Evolutionary conservation across 1,284 basidiomycete genomes (phyloP).

Genomic region (Mycena sp.): DNA sequence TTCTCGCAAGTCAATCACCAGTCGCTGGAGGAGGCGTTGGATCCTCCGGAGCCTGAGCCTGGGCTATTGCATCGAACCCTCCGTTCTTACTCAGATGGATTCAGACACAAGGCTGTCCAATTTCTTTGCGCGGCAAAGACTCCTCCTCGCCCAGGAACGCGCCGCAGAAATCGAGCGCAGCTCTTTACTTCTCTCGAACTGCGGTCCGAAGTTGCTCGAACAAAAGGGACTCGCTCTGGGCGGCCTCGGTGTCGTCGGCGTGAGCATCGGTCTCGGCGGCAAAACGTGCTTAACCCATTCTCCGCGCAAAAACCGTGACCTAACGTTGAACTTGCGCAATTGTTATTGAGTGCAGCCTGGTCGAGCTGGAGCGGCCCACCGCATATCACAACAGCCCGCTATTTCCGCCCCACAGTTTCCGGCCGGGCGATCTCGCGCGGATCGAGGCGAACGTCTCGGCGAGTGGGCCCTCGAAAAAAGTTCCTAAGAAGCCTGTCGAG

Average conservation of each 20-base stretch:
- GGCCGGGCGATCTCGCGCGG: slow-evolving; percentile 85
- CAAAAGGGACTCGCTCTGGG: slow-evolving; percentile 86
- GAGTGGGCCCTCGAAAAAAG: slow-evolving; percentile 51
- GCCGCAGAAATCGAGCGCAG: slow-evolving; percentile 86
- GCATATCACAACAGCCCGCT: slow-evolving; percentile 78
- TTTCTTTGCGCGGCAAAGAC: slow-evolving; percentile 79
- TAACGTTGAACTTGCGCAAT: slow-evolving; percentile 16
- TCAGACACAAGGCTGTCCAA: slow-evolving; percentile 56
- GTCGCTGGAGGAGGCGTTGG: too few relatives aligned
- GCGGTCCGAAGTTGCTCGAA: slow-evolving; percentile 86
- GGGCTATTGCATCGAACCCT: too few relatives aligned
- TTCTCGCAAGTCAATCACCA: too few relatives aligned
- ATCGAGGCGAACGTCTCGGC: slow-evolving; percentile 76
- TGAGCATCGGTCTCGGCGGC: slow-evolving; percentile 88
- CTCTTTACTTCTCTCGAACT: slow-evolving; percentile 84
- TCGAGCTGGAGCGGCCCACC: slow-evolving; percentile 86
- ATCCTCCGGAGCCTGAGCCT: too few relatives aligned
- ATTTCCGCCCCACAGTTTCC: slow-evolving; percentile 88
- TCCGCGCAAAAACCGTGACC: slow-evolving; percentile 17
- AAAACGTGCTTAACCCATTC: slow-evolving; percentile 70
- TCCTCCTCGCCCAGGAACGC: slow-evolving; percentile 77
- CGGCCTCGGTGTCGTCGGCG: slow-evolving; percentile 73
- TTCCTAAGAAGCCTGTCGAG: slow-evolving; percentile 37
- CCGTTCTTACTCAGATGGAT: slow-evolving; percentile 30
- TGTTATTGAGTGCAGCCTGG: slow-evolving; percentile 63